Conservation (phyloP, 2,329 filamentous ascomycete species). For the Aspergillus alliaceus region DNA sequence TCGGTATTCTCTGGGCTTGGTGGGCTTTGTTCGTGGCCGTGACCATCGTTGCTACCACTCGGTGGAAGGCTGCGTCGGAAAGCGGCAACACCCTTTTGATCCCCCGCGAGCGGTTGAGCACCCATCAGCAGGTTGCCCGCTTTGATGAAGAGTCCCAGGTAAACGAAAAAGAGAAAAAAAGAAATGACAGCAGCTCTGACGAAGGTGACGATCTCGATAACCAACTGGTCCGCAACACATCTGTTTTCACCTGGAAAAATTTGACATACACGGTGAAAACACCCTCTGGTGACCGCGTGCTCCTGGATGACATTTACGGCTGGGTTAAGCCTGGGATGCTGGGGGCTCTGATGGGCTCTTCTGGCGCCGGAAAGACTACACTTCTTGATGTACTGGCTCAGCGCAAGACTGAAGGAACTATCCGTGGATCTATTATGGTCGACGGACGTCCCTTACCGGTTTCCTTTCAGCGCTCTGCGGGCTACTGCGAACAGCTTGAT, state of each 20-base stretch:
- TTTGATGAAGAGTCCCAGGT: conserved; percentile 53
- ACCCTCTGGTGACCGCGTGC: conserved; percentile 52
- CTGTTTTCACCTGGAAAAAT: conserved; percentile 73
- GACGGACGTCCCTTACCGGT: conserved; percentile 61
- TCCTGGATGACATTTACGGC: conserved; percentile 68
- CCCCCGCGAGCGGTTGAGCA: conserved; percentile 58
- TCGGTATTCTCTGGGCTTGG: conserved; percentile 63
- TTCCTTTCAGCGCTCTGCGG: conserved; percentile 66
- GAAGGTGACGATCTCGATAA: conserved; percentile 31
- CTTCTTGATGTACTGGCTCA: conserved; percentile 74
- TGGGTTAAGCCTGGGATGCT: conserved; percentile 77
- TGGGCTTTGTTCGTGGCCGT: conserved; percentile 60
- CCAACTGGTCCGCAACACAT: conserved; percentile 61
- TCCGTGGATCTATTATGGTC: conserved; percentile 64
- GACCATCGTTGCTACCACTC: conserved; percentile 58
- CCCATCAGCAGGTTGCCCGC: conserved; percentile 28
- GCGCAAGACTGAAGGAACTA: conserved; percentile 63
- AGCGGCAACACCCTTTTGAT: conserved; percentile 60
- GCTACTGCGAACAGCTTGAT: conserved; percentile 69
- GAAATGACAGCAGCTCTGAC: conserved; percentile 16
- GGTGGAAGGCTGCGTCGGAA: conserved; percentile 57
- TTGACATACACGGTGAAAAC: conserved; percentile 69
- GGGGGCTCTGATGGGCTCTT: conserved; percentile 75
- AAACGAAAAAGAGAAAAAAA: conserved; percentile 25
- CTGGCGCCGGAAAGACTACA: conserved; percentile 73